phyloP scores from a whole-genome alignment of 257 asterid species.

The Cinchona pubescens region DNA sequence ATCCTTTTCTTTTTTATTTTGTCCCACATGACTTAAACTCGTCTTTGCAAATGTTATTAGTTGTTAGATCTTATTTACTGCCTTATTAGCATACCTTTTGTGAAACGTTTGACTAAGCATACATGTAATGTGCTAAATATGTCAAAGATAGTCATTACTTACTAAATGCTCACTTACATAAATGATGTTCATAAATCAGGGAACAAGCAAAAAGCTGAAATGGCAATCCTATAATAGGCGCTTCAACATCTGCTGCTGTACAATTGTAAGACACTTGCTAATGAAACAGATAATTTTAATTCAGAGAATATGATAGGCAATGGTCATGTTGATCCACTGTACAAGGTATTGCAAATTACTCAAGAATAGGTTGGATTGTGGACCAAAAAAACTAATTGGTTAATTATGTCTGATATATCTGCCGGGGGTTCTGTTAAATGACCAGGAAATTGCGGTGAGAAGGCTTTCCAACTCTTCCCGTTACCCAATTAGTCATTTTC shows the following conservation, averaged over 20 bases:
- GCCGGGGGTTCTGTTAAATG: conserved; percentile 10
- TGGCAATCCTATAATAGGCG: background rate
- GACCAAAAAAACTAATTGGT: too few species aligned
- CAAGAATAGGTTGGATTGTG: background rate
- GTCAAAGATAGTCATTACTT: too few species aligned
- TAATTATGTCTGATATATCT: background rate
- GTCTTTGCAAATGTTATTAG: too few species aligned
- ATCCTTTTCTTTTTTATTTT: too few species aligned
- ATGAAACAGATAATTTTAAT: conserved; percentile 45
- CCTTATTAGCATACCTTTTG: too few species aligned
- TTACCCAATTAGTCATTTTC: conserved; percentile 42
- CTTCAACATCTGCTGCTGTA: conserved; percentile 12
- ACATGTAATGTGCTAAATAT: too few species aligned
- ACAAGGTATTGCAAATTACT: conserved; percentile 28
- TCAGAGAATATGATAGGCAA: conserved; percentile 40
- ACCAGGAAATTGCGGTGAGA: conserved; percentile 18
- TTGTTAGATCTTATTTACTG: conserved; percentile 22
- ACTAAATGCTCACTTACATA: too few species aligned
- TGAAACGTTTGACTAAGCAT: too few species aligned
- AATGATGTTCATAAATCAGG: too few species aligned
- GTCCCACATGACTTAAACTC: too few species aligned
- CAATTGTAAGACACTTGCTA: conserved; percentile 28
- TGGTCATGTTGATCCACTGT: conserved; percentile 68
- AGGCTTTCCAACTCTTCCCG: conserved; percentile 36
- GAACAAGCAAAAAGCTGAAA: too few species aligned